A percentile compares a stretch with the other conserved stretches of the same genome.
Conservation (phyloP, 2,329 filamentous ascomycete genomes). For the Pyrenochaeta sp. region DNA sequence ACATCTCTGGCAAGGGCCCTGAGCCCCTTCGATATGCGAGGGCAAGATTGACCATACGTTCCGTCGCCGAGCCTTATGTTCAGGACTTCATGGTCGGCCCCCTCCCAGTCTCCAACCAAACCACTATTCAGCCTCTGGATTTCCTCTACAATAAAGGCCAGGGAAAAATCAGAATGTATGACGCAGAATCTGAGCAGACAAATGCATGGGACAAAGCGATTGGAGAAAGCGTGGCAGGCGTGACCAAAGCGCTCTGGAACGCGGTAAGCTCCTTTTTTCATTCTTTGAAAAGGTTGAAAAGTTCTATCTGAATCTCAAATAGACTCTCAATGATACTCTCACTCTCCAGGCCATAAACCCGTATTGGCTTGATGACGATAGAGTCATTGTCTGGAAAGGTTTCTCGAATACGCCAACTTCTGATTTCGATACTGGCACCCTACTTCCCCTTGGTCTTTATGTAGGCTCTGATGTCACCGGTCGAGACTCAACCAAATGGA, state of each 20-base stretch:
- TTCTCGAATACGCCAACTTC: constrained; percentile 53
- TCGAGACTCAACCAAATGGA: constrained; percentile 60
- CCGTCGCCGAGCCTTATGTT: constrained; percentile 53
- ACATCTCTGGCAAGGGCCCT: constrained; percentile 50
- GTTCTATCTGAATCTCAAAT: background rate
- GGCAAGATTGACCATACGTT: constrained; percentile 58
- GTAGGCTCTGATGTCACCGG: constrained; percentile 57
- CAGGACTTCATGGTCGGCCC: constrained; percentile 60
- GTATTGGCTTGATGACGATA: background rate
- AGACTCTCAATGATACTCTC: background rate
- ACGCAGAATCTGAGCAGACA: too few relatives aligned
- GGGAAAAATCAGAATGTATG: too few relatives aligned
- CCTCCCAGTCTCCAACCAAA: constrained; percentile 52
- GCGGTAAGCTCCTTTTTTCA: too few relatives aligned
- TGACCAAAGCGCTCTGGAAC: too few relatives aligned
- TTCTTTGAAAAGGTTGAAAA: background rate
- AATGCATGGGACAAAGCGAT: too few relatives aligned
- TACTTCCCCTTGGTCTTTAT: constrained; percentile 56
- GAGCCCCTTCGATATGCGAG: constrained; percentile 56
- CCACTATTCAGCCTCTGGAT: constrained; percentile 35
- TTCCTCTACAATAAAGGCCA: constrained; percentile 37
- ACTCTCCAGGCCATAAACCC: background rate
- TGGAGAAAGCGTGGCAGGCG: too few relatives aligned
- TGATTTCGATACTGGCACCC: constrained; percentile 52
- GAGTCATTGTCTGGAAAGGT: constrained; percentile 52